Conservation (phyloP, 768 basidiomycete species). For the Boletus vermiculosoides region DNA sequence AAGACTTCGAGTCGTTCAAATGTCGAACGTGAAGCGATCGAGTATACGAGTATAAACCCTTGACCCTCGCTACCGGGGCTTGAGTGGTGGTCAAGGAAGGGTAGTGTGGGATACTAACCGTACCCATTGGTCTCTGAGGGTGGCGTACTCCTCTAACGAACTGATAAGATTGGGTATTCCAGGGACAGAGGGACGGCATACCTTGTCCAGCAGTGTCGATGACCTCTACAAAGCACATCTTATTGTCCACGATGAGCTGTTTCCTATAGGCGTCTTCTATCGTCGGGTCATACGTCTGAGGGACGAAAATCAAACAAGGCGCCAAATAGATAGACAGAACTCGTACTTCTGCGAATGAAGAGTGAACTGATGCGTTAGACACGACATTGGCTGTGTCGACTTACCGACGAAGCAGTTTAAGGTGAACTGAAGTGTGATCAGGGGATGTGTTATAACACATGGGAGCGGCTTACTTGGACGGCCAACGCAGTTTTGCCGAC, state of each 20-base stretch:
- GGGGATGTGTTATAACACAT: not conserved
- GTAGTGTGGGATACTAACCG: slow-evolving; percentile 54
- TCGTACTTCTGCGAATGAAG: slow-evolving; percentile 51
- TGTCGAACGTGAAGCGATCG: slow-evolving; percentile 89
- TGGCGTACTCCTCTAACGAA: slow-evolving; percentile 88
- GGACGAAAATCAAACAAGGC: slow-evolving; percentile 10
- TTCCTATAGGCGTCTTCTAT: slow-evolving; percentile 98
- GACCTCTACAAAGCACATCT: slow-evolving; percentile 94
- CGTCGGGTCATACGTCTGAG: slow-evolving; percentile 93
- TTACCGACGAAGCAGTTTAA: slow-evolving; percentile 94
- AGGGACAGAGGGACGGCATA: slow-evolving; percentile 36
- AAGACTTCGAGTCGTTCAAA: slow-evolving; percentile 90
- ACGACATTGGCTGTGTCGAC: slow-evolving; percentile 29
- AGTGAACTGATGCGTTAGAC: slow-evolving; percentile 14
- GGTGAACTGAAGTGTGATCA: slow-evolving; percentile 69
- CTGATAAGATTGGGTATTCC: slow-evolving; percentile 18
- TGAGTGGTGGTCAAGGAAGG: slow-evolving; percentile 9
- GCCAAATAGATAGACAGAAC: slow-evolving; percentile 2
- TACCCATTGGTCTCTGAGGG: slow-evolving; percentile 96
- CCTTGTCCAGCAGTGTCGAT: slow-evolving; percentile 98
- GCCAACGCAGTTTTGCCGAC: slow-evolving; percentile 96
- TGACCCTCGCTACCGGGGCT: slow-evolving; percentile 79
- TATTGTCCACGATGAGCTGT: slow-evolving; percentile 90
- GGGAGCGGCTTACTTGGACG: slow-evolving; percentile 67
- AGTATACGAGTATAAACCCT: slow-evolving; percentile 97